Conservation (phyloP, 257 asterid species). For the Solanum stenotomum region DNA sequence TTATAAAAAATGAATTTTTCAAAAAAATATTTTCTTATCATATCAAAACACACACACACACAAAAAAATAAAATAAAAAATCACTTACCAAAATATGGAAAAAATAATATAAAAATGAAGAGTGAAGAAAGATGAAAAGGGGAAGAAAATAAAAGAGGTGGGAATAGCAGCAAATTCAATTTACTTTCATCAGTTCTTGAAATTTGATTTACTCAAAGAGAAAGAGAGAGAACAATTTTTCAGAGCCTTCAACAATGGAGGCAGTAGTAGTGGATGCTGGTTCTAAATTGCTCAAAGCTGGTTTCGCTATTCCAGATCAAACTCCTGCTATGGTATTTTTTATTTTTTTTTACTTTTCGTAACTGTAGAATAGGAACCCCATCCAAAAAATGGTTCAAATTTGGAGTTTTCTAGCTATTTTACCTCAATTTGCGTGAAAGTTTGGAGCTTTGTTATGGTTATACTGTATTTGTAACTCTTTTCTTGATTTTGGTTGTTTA, state of each 20-base stretch:
- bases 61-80: neutral
- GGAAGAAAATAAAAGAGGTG: neutral
- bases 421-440: neutral
- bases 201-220: neutral
- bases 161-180: neutral
- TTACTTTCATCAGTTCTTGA: neutral
- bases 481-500: neutral
- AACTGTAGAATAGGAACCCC: neutral
- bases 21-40: neutral
- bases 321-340: conserved; percentile 79
- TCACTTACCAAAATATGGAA: neutral
- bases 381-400: neutral
- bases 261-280: conserved; percentile 94
- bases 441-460: neutral
- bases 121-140: neutral
- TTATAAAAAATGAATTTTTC: too few relatives aligned
- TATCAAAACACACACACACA: neutral
- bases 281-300: conserved; percentile 75
- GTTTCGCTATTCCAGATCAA: conserved; percentile 89
- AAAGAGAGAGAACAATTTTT: neutral
- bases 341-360: neutral
- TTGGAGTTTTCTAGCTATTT: neutral
- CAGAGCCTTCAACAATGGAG: conserved; percentile 41
- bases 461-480: neutral
- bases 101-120: neutral